These are phyloP conservation scores for Passalora sequoiae DNA, from an alignment of 2,329 filamentous ascomycete genomes.

Conservation along the genomic window DNA sequence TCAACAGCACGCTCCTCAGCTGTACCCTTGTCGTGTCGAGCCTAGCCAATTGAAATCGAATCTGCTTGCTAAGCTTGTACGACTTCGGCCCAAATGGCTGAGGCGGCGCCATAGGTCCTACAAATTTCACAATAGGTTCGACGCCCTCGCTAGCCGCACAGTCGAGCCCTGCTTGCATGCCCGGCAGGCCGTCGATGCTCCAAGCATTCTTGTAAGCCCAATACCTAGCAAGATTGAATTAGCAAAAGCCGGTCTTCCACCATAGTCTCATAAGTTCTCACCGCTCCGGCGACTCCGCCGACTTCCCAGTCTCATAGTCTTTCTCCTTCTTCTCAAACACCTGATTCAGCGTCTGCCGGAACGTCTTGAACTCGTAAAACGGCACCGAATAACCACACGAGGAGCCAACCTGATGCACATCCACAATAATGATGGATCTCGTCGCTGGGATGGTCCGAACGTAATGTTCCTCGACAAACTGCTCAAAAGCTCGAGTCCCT, in stretches of 20 bases:
- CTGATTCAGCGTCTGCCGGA: conserved; percentile 38
- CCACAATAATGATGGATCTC: conserved; percentile 39
- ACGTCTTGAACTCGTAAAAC: conserved; percentile 41
- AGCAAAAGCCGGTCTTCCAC: neutral
- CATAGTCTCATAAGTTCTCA: conserved; percentile 12
- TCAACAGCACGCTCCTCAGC: conserved; percentile 14
- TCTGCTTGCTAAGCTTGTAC: conserved; percentile 16
- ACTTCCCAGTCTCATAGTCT: conserved; percentile 34
- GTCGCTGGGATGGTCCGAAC: conserved; percentile 36
- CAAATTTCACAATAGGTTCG: conserved; percentile 42
- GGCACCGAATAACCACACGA: conserved; percentile 43
- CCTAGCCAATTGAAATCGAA: conserved; percentile 15
- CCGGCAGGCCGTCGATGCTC: conserved; percentile 43
- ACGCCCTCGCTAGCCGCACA: conserved; percentile 36
- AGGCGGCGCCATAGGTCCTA: conserved; percentile 24
- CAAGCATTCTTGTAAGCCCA: conserved; percentile 44
- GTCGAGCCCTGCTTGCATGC: conserved; percentile 38
- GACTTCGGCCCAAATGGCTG: conserved; percentile 19
- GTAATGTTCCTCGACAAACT: conserved; percentile 33
- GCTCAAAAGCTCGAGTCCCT: conserved; percentile 31
- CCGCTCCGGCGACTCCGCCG: conserved; percentile 39
- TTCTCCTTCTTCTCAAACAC: conserved; percentile 38
- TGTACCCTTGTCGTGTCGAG: conserved; percentile 10
- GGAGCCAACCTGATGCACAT: conserved; percentile 42
- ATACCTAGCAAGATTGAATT: conserved; percentile 30